These are phyloP conservation scores for Pouteria glomerata DNA, from an alignment of 148 eudicot genomes.

Conservation along the genomic window DNA sequence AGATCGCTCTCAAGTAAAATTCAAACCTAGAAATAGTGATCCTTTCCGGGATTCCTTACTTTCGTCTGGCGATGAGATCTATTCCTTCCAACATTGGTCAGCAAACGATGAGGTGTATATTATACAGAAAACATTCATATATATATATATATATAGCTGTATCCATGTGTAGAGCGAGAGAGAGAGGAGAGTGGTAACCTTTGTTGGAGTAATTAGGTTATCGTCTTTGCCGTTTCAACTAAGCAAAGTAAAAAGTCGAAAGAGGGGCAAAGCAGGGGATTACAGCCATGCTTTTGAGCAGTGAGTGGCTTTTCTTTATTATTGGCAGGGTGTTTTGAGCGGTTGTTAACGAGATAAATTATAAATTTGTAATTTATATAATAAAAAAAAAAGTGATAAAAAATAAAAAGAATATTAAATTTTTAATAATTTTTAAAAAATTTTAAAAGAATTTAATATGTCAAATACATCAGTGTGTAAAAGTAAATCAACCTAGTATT, in stretches of 20 bases:
- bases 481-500: neutral
- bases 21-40: slow-evolving; percentile 24
- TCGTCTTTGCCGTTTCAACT: slow-evolving; percentile 2
- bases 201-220: neutral
- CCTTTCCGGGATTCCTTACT: slow-evolving; percentile 14
- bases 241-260: slow-evolving; percentile 11
- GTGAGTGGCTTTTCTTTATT: neutral
- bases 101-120: neutral
- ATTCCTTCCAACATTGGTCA: slow-evolving; percentile 21
- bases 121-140: too few species aligned
- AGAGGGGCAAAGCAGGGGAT: slow-evolving; percentile 3
- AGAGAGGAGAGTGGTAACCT: neutral
- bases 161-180: neutral
- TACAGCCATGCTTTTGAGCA: neutral
- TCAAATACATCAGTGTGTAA: neutral
- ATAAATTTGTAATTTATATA: too few species aligned
- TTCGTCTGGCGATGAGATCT: slow-evolving; percentile 19
- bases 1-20: neutral
- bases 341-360: too few species aligned
- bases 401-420: too few species aligned
- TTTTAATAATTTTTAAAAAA: too few species aligned
- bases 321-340: too few species aligned
- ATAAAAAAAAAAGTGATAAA: too few species aligned
- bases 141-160: too few species aligned
- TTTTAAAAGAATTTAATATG: neutral